Evolutionary conservation across 2,329 filamentous ascomycete species (phyloP).

Genomic region (Pseudopithomyces chartarum): DNA sequence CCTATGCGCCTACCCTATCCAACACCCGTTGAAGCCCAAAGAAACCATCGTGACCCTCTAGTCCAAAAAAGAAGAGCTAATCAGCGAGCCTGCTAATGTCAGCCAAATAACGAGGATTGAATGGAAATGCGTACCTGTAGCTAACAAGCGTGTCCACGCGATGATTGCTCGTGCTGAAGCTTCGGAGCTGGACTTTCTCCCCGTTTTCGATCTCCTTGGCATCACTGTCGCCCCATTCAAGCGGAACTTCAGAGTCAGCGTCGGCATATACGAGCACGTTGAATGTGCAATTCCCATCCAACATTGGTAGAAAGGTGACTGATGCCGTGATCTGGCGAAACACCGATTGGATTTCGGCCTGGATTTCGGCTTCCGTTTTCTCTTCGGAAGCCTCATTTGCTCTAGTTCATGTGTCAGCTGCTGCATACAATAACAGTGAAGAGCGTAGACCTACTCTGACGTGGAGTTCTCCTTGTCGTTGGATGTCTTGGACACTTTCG

Average conservation of each 20-base stretch:
- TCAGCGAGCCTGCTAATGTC: conserved; percentile 3
- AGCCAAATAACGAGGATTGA: neutral
- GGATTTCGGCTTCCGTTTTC: conserved; percentile 92
- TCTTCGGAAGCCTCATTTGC: conserved; percentile 54
- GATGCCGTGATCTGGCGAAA: conserved; percentile 98
- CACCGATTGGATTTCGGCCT: conserved; percentile 92
- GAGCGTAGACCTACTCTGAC: conserved; percentile 52
- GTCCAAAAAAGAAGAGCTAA: neutral
- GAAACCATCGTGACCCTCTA: neutral
- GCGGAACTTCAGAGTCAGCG: conserved; percentile 91
- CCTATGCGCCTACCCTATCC: neutral
- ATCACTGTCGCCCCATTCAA: conserved; percentile 98
- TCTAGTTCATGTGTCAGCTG: conserved; percentile 30
- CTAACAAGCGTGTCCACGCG: conserved; percentile 94
- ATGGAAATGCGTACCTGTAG: conserved; percentile 62
- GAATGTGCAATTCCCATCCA: conserved; percentile 95
- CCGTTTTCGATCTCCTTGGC: conserved; percentile 94
- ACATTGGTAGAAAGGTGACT: conserved; percentile 93
- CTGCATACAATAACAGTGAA: neutral
- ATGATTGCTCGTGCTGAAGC: conserved; percentile 95
- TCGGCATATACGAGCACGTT: conserved; percentile 98
- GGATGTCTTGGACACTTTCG: conserved; percentile 54
- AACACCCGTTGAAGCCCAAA: neutral
- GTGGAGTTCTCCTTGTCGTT: conserved; percentile 73
- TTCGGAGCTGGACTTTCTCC: conserved; percentile 92